Conservation (phyloP, 495 filamentous ascomycete species). For the Aspergillus saccharolyticus region DNA sequence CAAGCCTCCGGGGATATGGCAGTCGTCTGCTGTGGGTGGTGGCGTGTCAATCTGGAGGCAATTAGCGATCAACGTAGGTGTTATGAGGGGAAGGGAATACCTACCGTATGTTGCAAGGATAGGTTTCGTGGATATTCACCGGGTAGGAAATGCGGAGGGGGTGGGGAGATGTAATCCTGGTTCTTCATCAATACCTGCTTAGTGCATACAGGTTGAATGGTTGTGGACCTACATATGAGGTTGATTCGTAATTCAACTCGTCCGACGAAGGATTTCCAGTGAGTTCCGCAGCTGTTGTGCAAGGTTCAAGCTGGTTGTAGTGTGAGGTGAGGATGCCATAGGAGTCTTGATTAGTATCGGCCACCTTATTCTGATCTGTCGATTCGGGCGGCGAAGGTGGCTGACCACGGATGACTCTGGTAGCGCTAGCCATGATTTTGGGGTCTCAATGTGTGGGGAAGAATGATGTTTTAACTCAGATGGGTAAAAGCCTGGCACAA, state of each 20-base stretch:
- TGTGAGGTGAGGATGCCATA: slow-evolving; percentile 13
- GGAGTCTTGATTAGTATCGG: slow-evolving; percentile 15
- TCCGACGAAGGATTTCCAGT: neutral
- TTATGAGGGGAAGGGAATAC: neutral
- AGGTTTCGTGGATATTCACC: slow-evolving; percentile 15
- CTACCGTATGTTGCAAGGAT: slow-evolving; percentile 20
- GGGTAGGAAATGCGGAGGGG: slow-evolving; percentile 13
- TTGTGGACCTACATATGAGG: slow-evolving; percentile 13
- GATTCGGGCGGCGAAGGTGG: slow-evolving; percentile 30
- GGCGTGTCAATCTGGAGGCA: slow-evolving; percentile 26
- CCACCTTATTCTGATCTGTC: slow-evolving; percentile 13
- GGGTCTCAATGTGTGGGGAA: neutral
- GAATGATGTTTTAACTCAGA: neutral
- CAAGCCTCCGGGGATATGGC: slow-evolving; percentile 7
- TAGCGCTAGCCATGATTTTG: slow-evolving; percentile 5
- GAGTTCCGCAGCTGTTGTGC: neutral
- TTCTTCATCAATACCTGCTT: slow-evolving; percentile 1
- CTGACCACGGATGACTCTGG: slow-evolving; percentile 15
- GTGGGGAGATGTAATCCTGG: slow-evolving; percentile 11
- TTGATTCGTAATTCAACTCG: slow-evolving; percentile 4
- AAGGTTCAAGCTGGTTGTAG: slow-evolving; percentile 8
- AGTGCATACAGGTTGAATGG: neutral
- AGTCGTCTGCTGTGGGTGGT: slow-evolving; percentile 21
- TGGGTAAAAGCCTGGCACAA: neutral
- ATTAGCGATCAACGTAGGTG: slow-evolving; percentile 11